Conservation (phyloP, 83 land plant genomes). For the Larix sibirica region DNA sequence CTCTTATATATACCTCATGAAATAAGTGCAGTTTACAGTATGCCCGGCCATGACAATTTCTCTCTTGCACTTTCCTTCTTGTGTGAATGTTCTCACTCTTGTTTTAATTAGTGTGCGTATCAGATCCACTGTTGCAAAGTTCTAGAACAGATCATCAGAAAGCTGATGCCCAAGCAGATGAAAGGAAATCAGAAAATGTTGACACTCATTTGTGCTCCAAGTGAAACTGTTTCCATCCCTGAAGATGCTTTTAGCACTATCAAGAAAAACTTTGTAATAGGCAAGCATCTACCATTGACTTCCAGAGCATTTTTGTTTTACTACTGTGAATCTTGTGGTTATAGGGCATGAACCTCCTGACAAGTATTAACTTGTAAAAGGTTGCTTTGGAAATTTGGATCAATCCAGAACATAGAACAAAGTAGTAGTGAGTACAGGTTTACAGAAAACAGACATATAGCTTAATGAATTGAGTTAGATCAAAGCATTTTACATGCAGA, state of each 20-base stretch:
- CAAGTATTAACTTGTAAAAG: background rate
- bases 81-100: too few species aligned
- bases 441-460: background rate
- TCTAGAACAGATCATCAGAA: background rate
- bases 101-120: too few species aligned
- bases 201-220: background rate
- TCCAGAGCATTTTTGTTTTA: background rate
- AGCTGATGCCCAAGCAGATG: background rate
- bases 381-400: too few species aligned
- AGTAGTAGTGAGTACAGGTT: background rate
- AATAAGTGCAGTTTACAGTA: too few species aligned
- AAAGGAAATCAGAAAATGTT: background rate
- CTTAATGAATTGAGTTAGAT: background rate
- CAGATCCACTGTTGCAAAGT: too few species aligned
- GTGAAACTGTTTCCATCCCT: background rate
- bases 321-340: background rate
- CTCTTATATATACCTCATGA: too few species aligned
- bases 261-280: background rate
- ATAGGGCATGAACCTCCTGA: background rate
- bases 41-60: too few species aligned
- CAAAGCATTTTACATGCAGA: background rate
- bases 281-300: background rate
- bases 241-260: background rate
- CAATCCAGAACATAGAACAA: too few species aligned
- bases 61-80: too few species aligned